Conservation (phyloP, 768 basidiomycete genomes). For the Vararia minispora region DNA sequence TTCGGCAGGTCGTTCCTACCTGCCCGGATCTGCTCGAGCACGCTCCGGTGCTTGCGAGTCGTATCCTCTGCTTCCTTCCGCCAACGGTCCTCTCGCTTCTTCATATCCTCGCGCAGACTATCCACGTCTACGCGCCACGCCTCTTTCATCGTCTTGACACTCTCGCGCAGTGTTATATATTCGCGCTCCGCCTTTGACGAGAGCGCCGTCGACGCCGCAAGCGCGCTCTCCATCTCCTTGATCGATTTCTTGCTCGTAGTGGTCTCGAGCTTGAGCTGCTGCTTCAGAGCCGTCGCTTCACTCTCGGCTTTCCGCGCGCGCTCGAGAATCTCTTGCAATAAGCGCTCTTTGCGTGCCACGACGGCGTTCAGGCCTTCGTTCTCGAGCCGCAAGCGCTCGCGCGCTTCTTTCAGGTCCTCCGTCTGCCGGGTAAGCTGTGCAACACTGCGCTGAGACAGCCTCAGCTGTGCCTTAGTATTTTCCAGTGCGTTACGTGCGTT, state of each 20-base stretch:
- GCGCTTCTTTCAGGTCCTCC: constrained; percentile 80
- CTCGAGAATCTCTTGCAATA: constrained; percentile 81
- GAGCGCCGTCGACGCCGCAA: constrained; percentile 63
- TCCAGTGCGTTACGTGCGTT: constrained; percentile 75
- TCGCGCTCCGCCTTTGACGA: constrained; percentile 78
- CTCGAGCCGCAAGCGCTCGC: constrained; percentile 73
- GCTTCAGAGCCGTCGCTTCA: constrained; percentile 55
- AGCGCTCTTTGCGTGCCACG: constrained; percentile 75
- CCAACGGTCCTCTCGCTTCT: constrained; percentile 58
- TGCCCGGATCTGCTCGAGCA: constrained; percentile 52
- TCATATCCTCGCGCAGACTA: constrained; percentile 62
- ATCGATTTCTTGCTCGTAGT: constrained; percentile 61
- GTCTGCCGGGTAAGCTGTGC: constrained; percentile 77
- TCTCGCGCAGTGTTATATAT: constrained; percentile 69
- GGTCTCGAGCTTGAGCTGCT: constrained; percentile 65
- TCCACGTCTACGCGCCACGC: constrained; percentile 69
- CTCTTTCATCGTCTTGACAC: constrained; percentile 60
- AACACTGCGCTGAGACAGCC: constrained; percentile 73
- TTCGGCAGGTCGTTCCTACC: constrained; percentile 34
- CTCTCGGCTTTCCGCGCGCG: constrained; percentile 81
- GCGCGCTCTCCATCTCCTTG: constrained; percentile 68
- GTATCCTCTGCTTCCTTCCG: constrained; percentile 55
- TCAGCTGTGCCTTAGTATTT: constrained; percentile 73
- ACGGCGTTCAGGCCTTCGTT: constrained; percentile 86
- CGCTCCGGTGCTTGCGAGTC: constrained; percentile 55